phyloP scores from a whole-genome alignment of 305 asterid genomes.

The Fraxinus floribunda region DNA sequence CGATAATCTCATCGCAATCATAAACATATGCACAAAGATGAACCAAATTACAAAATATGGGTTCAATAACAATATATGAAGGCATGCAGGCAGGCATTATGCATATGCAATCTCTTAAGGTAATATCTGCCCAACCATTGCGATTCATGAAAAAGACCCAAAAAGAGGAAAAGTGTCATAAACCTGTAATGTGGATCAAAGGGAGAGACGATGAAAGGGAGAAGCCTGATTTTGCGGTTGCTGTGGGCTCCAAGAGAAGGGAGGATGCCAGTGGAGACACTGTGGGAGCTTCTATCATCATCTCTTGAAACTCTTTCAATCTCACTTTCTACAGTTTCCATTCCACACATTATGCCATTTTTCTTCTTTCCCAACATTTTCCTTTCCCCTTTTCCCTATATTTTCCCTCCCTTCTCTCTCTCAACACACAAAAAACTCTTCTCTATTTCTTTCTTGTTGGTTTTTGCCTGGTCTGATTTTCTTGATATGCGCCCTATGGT shows the following conservation, averaged over 20 bases:
- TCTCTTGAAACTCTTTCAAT: conserved; percentile 45
- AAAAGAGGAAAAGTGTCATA: neutral
- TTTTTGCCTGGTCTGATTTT: neutral
- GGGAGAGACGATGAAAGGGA: conserved; percentile 50
- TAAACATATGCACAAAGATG: neutral
- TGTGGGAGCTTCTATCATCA: conserved; percentile 50
- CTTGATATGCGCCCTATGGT: neutral
- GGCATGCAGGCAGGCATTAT: neutral
- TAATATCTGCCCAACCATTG: neutral
- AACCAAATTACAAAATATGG: neutral
- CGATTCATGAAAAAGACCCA: neutral
- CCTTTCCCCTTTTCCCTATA: neutral
- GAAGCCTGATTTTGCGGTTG: conserved; percentile 44
- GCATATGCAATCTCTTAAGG: neutral
- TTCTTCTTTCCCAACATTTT: neutral
- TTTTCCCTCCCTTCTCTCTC: neutral
- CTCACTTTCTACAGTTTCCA: conserved; percentile 34
- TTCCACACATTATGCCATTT: conserved; percentile 30
- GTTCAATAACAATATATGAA: neutral
- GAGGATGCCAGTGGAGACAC: conserved; percentile 48
- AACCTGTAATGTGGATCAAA: conserved; percentile 58
- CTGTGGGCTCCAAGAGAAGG: conserved; percentile 75
- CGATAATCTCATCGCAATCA: neutral
- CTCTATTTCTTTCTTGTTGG: neutral
- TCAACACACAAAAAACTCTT: neutral